Evolutionary conservation across 1,284 basidiomycete genomes (phyloP).

Genomic region (Anthracocystis setariae): DNA sequence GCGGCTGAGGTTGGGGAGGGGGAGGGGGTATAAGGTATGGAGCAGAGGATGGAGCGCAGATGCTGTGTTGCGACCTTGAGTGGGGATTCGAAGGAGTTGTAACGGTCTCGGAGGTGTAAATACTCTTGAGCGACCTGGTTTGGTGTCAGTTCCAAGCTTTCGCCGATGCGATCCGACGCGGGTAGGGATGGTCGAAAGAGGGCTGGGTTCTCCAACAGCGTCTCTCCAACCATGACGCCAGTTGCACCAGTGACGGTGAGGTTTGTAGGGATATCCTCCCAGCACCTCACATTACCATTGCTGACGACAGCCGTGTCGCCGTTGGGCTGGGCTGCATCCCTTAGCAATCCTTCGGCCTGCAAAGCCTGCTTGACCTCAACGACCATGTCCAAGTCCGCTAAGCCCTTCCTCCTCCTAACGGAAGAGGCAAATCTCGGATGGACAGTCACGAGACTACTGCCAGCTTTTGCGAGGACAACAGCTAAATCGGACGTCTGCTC

Average conservation of each 20-base stretch:
- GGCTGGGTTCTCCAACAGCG: constrained; percentile 75
- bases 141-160: neutral
- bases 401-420: constrained; percentile 75
- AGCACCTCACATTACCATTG: constrained; percentile 79
- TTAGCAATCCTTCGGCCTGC: constrained; percentile 58
- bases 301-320: constrained; percentile 74
- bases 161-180: neutral
- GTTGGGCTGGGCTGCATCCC: constrained; percentile 53
- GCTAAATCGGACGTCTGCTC: constrained; percentile 74
- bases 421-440: constrained; percentile 79
- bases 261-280: constrained; percentile 74
- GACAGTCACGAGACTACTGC: constrained; percentile 76
- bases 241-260: constrained; percentile 74
- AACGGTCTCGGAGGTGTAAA: constrained; percentile 16
- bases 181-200: constrained; percentile 25
- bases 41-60: constrained; percentile 32
- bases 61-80: constrained; percentile 41
- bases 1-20: neutral
- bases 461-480: constrained; percentile 73
- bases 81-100: constrained; percentile 20
- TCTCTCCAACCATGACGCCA: constrained; percentile 81
- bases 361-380: constrained; percentile 71
- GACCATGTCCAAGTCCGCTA: constrained; percentile 75
- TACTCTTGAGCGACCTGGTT: constrained; percentile 27
- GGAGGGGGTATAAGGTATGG: constrained; percentile 12